Percentiles rank a stretch among this genome's conserved stretches.
Evolutionary conservation across 2,329 filamentous ascomycete species (phyloP).

Genomic region (Ascochyta rabiei): DNA sequence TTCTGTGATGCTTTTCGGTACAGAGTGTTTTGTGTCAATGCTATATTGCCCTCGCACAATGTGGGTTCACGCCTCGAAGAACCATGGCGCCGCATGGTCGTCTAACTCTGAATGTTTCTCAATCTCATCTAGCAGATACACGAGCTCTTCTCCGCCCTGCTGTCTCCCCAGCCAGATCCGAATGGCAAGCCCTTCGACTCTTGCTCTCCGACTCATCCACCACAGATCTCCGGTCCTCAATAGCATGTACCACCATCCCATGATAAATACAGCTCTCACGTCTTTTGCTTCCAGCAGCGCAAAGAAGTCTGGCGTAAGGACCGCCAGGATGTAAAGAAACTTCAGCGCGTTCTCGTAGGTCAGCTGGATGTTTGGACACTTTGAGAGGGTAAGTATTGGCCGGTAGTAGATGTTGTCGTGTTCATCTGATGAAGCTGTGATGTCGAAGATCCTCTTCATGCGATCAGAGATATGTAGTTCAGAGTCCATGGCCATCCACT

Average conservation of each 20-base stretch:
- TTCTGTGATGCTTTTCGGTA: too few species aligned
- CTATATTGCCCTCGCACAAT: too few species aligned
- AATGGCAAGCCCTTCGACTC: conserved; percentile 32
- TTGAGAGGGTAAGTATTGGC: conserved; percentile 47
- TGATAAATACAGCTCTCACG: conserved; percentile 58
- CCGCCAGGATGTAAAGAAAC: conserved; percentile 57
- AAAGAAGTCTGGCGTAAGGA: conserved; percentile 54
- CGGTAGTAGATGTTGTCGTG: conserved; percentile 35
- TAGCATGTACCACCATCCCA: conserved; percentile 64
- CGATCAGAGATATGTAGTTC: conserved; percentile 39
- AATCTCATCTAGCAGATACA: conserved; percentile 13
- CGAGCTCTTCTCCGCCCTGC: conserved; percentile 14
- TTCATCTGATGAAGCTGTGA: conserved; percentile 26
- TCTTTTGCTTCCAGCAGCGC: conserved; percentile 59
- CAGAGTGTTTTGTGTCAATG: neutral
- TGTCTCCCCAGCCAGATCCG: conserved; percentile 32
- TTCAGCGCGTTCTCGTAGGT: conserved; percentile 52
- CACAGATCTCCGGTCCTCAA: conserved; percentile 29
- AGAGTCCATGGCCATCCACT: conserved; percentile 12
- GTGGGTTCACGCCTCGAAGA: neutral
- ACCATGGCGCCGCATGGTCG: neutral
- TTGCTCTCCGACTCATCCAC: conserved; percentile 37
- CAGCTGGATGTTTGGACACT: conserved; percentile 46
- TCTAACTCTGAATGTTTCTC: neutral
- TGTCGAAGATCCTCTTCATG: conserved; percentile 40